These are phyloP conservation scores for Boletus bicolor DNA, from an alignment of 768 basidiomycete genomes.

Conservation along the genomic window DNA sequence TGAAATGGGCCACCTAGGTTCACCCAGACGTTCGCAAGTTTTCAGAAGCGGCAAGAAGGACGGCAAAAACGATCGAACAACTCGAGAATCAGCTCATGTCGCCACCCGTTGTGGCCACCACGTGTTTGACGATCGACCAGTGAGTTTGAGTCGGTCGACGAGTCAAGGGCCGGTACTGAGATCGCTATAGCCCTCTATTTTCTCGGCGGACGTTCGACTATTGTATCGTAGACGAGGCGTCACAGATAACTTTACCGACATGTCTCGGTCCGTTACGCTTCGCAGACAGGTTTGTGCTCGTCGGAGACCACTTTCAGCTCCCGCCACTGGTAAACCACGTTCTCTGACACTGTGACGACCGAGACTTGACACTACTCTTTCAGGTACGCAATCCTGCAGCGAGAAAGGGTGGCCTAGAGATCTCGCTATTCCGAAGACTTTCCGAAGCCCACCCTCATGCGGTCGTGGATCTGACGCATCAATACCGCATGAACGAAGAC, in stretches of 20 bases:
- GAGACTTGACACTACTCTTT: not conserved
- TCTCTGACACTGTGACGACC: not conserved
- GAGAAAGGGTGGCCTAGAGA: constrained; percentile 80
- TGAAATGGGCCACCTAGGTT: constrained; percentile 46
- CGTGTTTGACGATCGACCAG: constrained; percentile 93
- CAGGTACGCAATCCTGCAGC: constrained; percentile 83
- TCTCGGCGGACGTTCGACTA: constrained; percentile 85
- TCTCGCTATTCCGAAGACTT: constrained; percentile 84
- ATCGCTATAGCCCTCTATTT: constrained; percentile 67
- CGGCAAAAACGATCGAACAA: constrained; percentile 71
- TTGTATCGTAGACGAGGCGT: constrained; percentile 98
- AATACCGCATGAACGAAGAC: constrained; percentile 96
- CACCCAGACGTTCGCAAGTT: constrained; percentile 76
- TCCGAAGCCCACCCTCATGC: constrained; percentile 85
- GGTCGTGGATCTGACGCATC: constrained; percentile 80
- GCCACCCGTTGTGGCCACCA: constrained; percentile 94
- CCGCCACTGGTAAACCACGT: constrained; percentile 73
- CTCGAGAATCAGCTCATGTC: constrained; percentile 79
- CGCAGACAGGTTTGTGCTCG: constrained; percentile 88
- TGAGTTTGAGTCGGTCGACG: constrained; percentile 38
- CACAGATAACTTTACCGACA: constrained; percentile 94
- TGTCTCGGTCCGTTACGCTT: constrained; percentile 91
- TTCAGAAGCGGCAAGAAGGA: constrained; percentile 56
- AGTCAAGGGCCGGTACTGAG: constrained; percentile 4
- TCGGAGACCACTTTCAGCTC: constrained; percentile 96